phyloP scores from a whole-genome alignment of 2,329 filamentous ascomycete genomes.

The Macrophomina phaseolina region DNA sequence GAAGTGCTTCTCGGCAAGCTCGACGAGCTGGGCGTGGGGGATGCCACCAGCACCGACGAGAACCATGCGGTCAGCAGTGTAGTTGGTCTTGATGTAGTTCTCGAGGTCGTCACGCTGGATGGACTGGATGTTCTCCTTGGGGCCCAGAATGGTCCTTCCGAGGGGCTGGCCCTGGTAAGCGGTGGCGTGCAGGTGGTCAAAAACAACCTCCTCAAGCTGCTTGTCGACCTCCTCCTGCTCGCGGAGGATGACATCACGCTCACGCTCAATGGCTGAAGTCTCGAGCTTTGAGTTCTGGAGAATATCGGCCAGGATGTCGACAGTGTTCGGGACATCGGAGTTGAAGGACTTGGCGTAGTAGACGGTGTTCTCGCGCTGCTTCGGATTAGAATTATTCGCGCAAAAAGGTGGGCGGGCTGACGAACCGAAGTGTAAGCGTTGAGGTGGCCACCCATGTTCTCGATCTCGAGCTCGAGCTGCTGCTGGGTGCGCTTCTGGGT shows the following conservation, averaged over 20 bases:
- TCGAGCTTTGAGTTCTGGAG: conserved; percentile 99
- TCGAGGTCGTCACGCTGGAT: conserved; percentile 89
- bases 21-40: conserved; percentile 90
- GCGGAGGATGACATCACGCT: conserved; percentile 97
- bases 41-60: conserved; percentile 94
- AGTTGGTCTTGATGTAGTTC: conserved; percentile 99
- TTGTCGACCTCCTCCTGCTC: conserved; percentile 99
- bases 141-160: conserved; percentile 95
- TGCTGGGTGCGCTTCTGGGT: conserved; percentile 93
- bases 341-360: conserved; percentile 99
- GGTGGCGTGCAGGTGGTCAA: conserved; percentile 97
- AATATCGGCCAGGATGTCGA: conserved; percentile 98
- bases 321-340: conserved; percentile 91
- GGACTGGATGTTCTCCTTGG: conserved; percentile 96
- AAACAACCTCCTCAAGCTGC: conserved; percentile 98
- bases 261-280: conserved; percentile 87
- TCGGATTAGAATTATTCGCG: conserved; percentile 17
- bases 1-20: conserved; percentile 97
- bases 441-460: conserved; percentile 99
- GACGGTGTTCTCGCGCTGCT: conserved; percentile 93
- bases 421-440: conserved; percentile 99
- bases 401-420: conserved; percentile 16
- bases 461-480: conserved; percentile 98
- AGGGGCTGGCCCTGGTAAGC: conserved; percentile 96
- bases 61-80: conserved; percentile 99